phyloP scores from a whole-genome alignment of 805 yeast genomes.

The Hanseniaspora nectarophila region DNA sequence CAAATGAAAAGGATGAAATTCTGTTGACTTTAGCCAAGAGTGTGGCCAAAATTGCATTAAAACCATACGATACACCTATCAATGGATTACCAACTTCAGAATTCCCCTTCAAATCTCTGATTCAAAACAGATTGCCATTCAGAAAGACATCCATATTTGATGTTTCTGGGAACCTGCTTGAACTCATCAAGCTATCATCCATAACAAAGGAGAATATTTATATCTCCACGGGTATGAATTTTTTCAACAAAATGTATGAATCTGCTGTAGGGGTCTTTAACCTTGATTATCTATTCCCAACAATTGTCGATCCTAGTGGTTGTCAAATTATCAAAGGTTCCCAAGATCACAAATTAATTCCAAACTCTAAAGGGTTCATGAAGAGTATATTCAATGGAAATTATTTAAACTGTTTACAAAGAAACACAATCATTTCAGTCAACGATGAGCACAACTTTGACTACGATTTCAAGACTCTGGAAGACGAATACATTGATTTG shows the following conservation, averaged over 20 bases:
- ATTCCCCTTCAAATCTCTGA: slow-evolving; percentile 33
- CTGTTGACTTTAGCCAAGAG: slow-evolving; percentile 32
- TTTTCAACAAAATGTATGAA: slow-evolving; percentile 31
- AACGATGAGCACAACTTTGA: slow-evolving; percentile 11
- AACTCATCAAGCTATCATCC: slow-evolving; percentile 42
- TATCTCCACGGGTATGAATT: slow-evolving; percentile 38
- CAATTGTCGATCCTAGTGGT: slow-evolving; percentile 39
- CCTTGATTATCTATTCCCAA: slow-evolving; percentile 36
- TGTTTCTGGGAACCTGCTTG: slow-evolving; percentile 40
- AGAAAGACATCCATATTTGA: slow-evolving; percentile 33
- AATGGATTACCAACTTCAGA: slow-evolving; percentile 37
- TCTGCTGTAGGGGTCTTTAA: slow-evolving; percentile 27
- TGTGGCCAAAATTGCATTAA: slow-evolving; percentile 38
- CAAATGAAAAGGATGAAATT: slow-evolving; percentile 29
- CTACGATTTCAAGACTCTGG: neutral
- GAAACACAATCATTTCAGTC: slow-evolving; percentile 20
- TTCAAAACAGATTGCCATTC: slow-evolving; percentile 31
- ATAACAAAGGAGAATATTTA: slow-evolving; percentile 38
- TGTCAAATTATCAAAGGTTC: slow-evolving; percentile 29
- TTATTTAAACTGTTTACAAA: slow-evolving; percentile 29
- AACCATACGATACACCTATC: slow-evolving; percentile 50
- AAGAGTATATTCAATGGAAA: slow-evolving; percentile 28
- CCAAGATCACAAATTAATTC: slow-evolving; percentile 28
- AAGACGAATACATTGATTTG: slow-evolving; percentile 3
- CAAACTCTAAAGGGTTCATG: slow-evolving; percentile 24